These are phyloP conservation scores for Cytidiella melzeri DNA, from an alignment of 768 basidiomycete species.

Conservation along the genomic window DNA sequence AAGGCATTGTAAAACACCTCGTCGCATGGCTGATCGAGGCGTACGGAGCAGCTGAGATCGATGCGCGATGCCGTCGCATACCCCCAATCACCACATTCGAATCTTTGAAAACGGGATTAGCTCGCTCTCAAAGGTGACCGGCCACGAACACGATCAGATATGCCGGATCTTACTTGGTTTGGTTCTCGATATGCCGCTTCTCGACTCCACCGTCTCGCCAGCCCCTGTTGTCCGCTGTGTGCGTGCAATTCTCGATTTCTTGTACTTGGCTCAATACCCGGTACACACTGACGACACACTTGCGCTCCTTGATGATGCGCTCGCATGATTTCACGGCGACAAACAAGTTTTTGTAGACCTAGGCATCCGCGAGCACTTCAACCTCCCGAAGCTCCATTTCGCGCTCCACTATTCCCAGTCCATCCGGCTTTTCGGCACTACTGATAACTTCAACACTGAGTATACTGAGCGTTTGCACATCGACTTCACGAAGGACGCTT, in stretches of 20 bases:
- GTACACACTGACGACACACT: slow-evolving; percentile 13
- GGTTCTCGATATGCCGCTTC: slow-evolving; percentile 14
- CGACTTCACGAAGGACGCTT: slow-evolving; percentile 34
- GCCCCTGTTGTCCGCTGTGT: slow-evolving; percentile 10
- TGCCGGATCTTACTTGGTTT: slow-evolving; percentile 13
- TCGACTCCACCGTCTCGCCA: too few species aligned
- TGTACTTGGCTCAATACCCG: slow-evolving; percentile 20
- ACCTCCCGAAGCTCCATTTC: slow-evolving; percentile 19
- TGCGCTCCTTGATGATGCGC: slow-evolving; percentile 9
- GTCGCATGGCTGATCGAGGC: slow-evolving; percentile 25
- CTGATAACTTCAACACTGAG: slow-evolving; percentile 37
- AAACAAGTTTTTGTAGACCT: slow-evolving; percentile 20
- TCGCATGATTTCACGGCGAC: slow-evolving; percentile 16
- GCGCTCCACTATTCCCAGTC: slow-evolving; percentile 16
- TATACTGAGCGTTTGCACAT: slow-evolving; percentile 36
- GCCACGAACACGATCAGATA: slow-evolving; percentile 31
- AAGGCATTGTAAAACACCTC: slow-evolving; percentile 30
- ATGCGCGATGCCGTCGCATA: slow-evolving; percentile 26
- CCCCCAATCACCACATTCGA: slow-evolving; percentile 31
- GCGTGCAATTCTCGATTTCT: slow-evolving; percentile 20
- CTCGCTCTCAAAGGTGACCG: slow-evolving; percentile 27
- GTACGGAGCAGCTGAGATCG: slow-evolving; percentile 28
- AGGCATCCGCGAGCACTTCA: slow-evolving; percentile 15
- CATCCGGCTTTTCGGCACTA: slow-evolving; percentile 29
- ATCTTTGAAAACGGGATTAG: slow-evolving; percentile 32